Base-by-base conservation (phyloP, 2,329 filamentous ascomycete genomes). In the Trichophyton verrucosum region DNA sequence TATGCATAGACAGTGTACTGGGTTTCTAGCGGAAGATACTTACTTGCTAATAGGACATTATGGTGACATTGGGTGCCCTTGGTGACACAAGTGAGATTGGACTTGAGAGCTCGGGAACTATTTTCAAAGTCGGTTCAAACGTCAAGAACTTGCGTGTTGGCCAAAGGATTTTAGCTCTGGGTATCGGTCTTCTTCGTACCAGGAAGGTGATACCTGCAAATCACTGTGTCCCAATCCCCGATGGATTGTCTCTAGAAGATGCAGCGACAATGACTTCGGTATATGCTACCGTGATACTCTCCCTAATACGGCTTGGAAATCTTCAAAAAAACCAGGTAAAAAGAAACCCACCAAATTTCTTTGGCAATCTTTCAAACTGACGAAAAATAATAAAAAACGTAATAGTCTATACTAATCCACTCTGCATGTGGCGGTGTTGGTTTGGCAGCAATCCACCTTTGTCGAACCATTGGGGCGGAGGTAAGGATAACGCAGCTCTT, bases 241-340 rank as follows among this genome's bases (percentile, higher is more conserved):
- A 69, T n/a, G 22, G 49, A 0, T 44, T 74, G 7, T 62, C 53
- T 8, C 69, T 70, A 27, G 64, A 65, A 8, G 67, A 71, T 1
- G 72, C 65, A 3, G 66, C 69, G 0, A 66, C 68, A 1, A 66
- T 74, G 20, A 63, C 65, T 0, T 22, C 59, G 2, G 65, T 64
- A 0, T 73, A 64, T 46, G 27, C 33, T 17, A 72, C 69, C 1
- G 68, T 64, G 0, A 60, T 73, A 1, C 63, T 68, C 40, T 60
- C 58, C 13, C 59, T 73, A 2, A 44, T 66, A n/a, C 24, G 68
- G 36, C 17, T 69, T 0, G 71, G 61, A 0, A 47, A 63, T 2
- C 61, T 66, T 27, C 42, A 20, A n/a, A 38, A 20, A 36, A 22
- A 24, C 15, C 33, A 61, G 60, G 60, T 49, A 49, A 20, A 24